phyloP scores from a whole-genome alignment of 2,329 filamentous ascomycete genomes.

The Hypoxylon sp. region DNA sequence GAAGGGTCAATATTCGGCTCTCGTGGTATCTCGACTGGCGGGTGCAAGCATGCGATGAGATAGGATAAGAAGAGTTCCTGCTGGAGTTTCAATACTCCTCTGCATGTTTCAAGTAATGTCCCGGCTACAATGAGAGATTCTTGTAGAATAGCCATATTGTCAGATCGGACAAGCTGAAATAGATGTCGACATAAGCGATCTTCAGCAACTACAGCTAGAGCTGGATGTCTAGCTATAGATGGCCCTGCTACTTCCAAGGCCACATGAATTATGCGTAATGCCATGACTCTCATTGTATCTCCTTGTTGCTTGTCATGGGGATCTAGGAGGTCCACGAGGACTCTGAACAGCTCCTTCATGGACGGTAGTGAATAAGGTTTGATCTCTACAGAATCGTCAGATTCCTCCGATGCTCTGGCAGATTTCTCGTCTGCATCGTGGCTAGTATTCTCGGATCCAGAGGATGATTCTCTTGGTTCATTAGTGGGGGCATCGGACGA shows the following conservation, averaged over 20 bases:
- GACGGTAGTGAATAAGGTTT: conserved; percentile 94
- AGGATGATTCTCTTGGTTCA: conserved; percentile 59
- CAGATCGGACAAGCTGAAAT: conserved; percentile 95
- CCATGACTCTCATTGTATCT: conserved; percentile 97
- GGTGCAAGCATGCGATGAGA: conserved; percentile 92
- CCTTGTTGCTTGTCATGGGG: conserved; percentile 94
- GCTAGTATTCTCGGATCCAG: conserved; percentile 59
- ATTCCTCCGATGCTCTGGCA: conserved; percentile 45
- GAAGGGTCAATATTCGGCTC: conserved; percentile 92
- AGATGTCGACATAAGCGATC: conserved; percentile 94
- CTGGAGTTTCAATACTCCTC: conserved; percentile 91
- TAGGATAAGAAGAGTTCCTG: conserved; percentile 97
- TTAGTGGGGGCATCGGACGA: conserved; percentile 62
- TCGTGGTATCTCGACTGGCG: conserved; percentile 91
- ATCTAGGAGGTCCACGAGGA: conserved; percentile 92
- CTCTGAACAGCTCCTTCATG: conserved; percentile 93
- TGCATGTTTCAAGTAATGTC: conserved; percentile 90
- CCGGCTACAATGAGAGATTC: conserved; percentile 93
- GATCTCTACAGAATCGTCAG: conserved; percentile 66
- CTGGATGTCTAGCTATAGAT: conserved; percentile 93
- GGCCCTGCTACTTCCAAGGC: conserved; percentile 96
- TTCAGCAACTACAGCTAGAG: conserved; percentile 87
- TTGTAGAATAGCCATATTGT: conserved; percentile 95
- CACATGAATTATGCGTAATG: conserved; percentile 95
- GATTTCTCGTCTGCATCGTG: conserved; percentile 50